Conservation (phyloP, 1,284 basidiomycete species). For the Boletellus deceptivus region DNA sequence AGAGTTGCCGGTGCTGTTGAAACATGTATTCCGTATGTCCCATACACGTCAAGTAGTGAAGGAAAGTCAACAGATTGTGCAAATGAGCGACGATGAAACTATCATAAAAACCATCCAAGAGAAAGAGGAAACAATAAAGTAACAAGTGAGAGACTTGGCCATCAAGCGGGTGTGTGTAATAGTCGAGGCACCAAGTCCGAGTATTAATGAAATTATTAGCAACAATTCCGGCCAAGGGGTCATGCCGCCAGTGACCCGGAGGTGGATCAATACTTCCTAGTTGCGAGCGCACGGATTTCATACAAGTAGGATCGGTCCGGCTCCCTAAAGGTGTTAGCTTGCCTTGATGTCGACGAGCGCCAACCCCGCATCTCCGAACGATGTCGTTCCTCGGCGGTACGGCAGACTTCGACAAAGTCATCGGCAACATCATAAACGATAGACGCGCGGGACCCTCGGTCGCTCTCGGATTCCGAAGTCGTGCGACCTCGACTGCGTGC, state of each 20-base stretch:
- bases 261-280: conserved; percentile 64
- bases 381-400: conserved; percentile 77
- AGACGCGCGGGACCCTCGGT: conserved; percentile 70
- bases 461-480: conserved; percentile 70
- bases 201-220: conserved; percentile 15
- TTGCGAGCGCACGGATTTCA: conserved; percentile 79
- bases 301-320: conserved; percentile 63
- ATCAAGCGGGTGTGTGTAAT: conserved; percentile 20
- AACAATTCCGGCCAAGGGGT: conserved; percentile 3
- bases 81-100: conserved; percentile 25
- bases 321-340: conserved; percentile 41
- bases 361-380: conserved; percentile 80
- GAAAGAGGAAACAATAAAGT: conserved; percentile 24
- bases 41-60: conserved; percentile 32
- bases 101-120: conserved; percentile 21
- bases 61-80: conserved; percentile 10
- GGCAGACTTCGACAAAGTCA: conserved; percentile 68
- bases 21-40: conserved; percentile 35
- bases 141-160: conserved; percentile 29
- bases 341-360: conserved; percentile 51
- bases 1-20: conserved; percentile 16
- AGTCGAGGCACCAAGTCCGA: conserved; percentile 23
- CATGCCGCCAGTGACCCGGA: conserved; percentile 1
- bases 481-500: conserved; percentile 62
- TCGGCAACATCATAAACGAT: conserved; percentile 73